Evolutionary conservation across 1,139 yeast genomes (phyloP), one percentile per base, ranked within the genome.

Genomic region (Protomyces gravidus): DNA sequence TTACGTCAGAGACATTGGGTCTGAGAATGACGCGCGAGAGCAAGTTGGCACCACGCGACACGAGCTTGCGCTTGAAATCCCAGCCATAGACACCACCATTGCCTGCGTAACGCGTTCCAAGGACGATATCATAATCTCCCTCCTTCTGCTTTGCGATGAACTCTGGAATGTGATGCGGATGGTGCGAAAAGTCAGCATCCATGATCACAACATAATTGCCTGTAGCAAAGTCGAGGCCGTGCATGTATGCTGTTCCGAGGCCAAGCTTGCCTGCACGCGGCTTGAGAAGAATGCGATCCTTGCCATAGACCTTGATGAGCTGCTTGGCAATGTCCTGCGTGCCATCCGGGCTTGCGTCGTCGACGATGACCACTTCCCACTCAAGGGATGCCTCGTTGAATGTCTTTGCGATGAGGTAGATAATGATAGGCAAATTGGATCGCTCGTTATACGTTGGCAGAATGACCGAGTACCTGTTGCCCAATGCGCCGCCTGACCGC

Each of bases 181-280:
- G 76, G 71, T 86, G 94, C 13, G 89, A 84, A 73, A 86, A 86
- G 71, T 86, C 94, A 15, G 94, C 94, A 70, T 86, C 94, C 94
- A 86, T 86, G 66, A 86, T 86, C 64, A 86, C 81, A 55, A 86
- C 89, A 71, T 78, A 86, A 72, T 86, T 80, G 57, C 94, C 94
- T 32, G 84, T 81, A 47, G 82, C 89, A 66, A 69, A 84, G 69
- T 86, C 80, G 66, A 86, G 79, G 1, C 90, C 94, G 68, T 86
- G 90, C 52, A 85, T 86, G 67, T 86, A 86, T 15, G 94, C 94
- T 45, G 94, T 86, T 46, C 72, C 92, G 64, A 86, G 78, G 5
- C 94, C 94, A 62, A 86, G 78, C 72, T 86, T 86, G 52, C 92
- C 92, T 2, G 87, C 83, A 68, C 94, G 80, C 25, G 92, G 83